These are phyloP conservation scores for Neonectria coccinea DNA, from an alignment of 2,329 filamentous ascomycete genomes.

Conservation along the genomic window DNA sequence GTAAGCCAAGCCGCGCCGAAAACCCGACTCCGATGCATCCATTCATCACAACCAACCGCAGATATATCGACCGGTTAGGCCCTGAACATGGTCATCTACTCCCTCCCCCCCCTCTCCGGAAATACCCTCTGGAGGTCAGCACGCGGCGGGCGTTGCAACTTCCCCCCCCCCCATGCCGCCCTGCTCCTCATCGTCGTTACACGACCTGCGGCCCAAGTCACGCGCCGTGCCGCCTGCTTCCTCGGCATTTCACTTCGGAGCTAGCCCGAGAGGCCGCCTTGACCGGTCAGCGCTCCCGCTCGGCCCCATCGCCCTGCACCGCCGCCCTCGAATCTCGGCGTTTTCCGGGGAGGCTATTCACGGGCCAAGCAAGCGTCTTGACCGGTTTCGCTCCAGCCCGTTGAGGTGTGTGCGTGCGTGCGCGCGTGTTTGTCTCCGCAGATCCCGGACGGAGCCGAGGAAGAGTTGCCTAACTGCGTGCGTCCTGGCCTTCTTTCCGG, in stretches of 20 bases:
- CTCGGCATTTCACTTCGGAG: conserved; percentile 5
- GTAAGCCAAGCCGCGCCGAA: conserved; percentile 29
- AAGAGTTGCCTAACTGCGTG: background rate
- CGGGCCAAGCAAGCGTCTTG: conserved; percentile 10
- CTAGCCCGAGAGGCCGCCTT: conserved; percentile 12
- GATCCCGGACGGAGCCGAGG: conserved; percentile 1
- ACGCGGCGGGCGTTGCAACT: conserved; percentile 11
- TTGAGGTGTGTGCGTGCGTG: background rate
- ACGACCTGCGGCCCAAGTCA: conserved; percentile 24
- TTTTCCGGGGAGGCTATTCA: conserved; percentile 14
- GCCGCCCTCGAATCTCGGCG: background rate
- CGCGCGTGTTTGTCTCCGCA: background rate
- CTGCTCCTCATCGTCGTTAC: conserved; percentile 34
- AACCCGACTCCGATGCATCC: conserved; percentile 31
- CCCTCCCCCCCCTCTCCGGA: conserved; percentile 12
- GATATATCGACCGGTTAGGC: conserved; percentile 38
- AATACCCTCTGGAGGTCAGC: conserved; percentile 5
- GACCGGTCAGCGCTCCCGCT: conserved; percentile 18
- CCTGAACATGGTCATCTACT: conserved; percentile 6
- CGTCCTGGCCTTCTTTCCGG: background rate
- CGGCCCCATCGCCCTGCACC: conserved; percentile 4
- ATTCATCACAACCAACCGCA: conserved; percentile 23
- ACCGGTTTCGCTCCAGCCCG: conserved; percentile 3
- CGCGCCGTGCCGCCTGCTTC: conserved; percentile 23
- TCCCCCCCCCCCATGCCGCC: conserved; percentile 15